A percentile compares a stretch with the other conserved stretches of the same genome.
Conservation (phyloP, 1,284 basidiomycete genomes). For the Pseudozyma pruni region DNA sequence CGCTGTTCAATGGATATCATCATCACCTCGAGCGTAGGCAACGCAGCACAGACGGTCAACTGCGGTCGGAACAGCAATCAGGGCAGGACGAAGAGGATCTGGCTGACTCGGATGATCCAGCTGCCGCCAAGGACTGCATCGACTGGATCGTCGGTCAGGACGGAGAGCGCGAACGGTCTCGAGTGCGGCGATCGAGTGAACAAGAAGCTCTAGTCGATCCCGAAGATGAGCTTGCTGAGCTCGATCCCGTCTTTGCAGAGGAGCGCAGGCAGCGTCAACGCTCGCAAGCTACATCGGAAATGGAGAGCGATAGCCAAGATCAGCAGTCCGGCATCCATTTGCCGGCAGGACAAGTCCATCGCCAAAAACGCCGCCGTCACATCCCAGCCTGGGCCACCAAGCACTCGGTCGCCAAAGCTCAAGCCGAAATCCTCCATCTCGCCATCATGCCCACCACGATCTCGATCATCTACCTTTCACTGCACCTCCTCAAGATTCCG, state of each 20-base stretch:
- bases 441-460: slow-evolving; percentile 40
- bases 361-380: slow-evolving; percentile 13
- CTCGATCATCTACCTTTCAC: slow-evolving; percentile 53
- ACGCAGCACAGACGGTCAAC: not conserved
- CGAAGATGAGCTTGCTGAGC: slow-evolving; percentile 40
- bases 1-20: slow-evolving; percentile 34
- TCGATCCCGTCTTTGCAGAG: slow-evolving; percentile 47
- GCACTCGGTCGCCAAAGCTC: slow-evolving; percentile 21
- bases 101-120: slow-evolving; percentile 26
- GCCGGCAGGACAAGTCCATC: not conserved
- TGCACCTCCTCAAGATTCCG: slow-evolving; percentile 53
- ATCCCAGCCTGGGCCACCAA: slow-evolving; percentile 33
- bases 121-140: slow-evolving; percentile 29
- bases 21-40: slow-evolving; percentile 21
- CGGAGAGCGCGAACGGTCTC: slow-evolving; percentile 9
- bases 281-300: slow-evolving; percentile 8
- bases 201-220: slow-evolving; percentile 31
- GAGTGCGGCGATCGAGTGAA: slow-evolving; percentile 28
- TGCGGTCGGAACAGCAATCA: not conserved
- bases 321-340: not conserved
- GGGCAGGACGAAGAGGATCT: slow-evolving; percentile 12
- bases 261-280: slow-evolving; percentile 24
- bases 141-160: slow-evolving; percentile 39
- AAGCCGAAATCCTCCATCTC: slow-evolving; percentile 28
- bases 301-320: not conserved